These are phyloP conservation scores for Rubroboletus pulcherrimus DNA, from an alignment of 768 basidiomycete genomes.

Conservation along the genomic window DNA sequence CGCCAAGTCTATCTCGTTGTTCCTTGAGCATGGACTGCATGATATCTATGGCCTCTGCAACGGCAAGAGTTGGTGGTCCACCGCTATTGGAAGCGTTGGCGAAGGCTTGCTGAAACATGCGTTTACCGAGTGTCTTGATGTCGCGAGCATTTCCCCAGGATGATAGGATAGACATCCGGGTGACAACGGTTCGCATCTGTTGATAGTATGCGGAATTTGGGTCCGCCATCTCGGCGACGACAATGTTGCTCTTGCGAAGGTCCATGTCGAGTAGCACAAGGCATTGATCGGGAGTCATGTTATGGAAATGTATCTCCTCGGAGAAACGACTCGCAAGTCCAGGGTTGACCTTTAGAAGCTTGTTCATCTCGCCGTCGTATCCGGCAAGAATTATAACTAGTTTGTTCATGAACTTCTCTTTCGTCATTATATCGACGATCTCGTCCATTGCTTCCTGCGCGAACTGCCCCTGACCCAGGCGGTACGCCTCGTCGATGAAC, in stretches of 20 bases:
- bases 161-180: conserved; percentile 40
- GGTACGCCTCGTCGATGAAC: conserved; percentile 72
- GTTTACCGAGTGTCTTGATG: conserved; percentile 44
- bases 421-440: conserved; percentile 58
- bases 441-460: conserved; percentile 74
- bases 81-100: conserved; percentile 9
- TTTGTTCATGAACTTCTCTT: conserved; percentile 53
- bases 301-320: conserved; percentile 50
- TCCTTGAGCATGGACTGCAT: conserved; percentile 16
- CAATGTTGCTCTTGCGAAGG: conserved; percentile 43
- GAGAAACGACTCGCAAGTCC: conserved; percentile 69
- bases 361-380: conserved; percentile 65
- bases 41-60: conserved; percentile 5
- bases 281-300: conserved; percentile 49
- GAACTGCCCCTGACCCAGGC: conserved; percentile 57
- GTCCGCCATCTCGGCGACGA: conserved; percentile 31
- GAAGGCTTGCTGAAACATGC: conserved; percentile 13
- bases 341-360: conserved; percentile 52
- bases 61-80: neutral
- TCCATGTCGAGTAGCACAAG: conserved; percentile 46
- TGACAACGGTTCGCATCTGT: conserved; percentile 24
- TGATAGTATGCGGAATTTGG: neutral
- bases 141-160: conserved; percentile 74
- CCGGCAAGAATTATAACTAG: conserved; percentile 68
- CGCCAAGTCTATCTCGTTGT: conserved; percentile 21